A percentile compares a stretch with the other conserved stretches of the same genome.
Conservation (phyloP, 345 rosid genomes). For the Raphanus raphanistrum region DNA sequence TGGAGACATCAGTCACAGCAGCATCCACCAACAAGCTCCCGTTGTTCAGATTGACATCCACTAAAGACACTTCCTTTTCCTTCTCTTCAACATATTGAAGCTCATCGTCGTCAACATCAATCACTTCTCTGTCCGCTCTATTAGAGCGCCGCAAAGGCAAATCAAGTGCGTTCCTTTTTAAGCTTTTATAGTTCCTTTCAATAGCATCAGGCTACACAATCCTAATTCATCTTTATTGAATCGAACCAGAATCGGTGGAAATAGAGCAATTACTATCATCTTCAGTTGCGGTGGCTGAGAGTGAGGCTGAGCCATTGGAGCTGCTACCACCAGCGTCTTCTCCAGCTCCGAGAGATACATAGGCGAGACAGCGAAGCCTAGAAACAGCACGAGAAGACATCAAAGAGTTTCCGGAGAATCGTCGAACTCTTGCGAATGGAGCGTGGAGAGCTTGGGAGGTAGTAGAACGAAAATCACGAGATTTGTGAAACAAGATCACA, state of each 20-base stretch:
- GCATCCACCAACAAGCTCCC: too few relatives aligned
- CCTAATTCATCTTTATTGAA: not conserved
- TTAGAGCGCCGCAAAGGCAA: too few relatives aligned
- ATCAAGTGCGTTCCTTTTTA: too few relatives aligned
- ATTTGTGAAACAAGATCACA: too few relatives aligned
- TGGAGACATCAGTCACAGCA: too few relatives aligned
- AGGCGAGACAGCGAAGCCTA: conserved; percentile 50
- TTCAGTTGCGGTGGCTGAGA: conserved; percentile 41
- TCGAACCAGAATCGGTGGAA: not conserved
- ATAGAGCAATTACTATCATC: conserved; percentile 51
- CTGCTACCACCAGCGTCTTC: conserved; percentile 51
- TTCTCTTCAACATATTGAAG: too few relatives aligned
- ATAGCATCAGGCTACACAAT: not conserved
- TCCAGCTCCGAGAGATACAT: conserved; percentile 39
- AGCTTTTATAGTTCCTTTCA: not conserved
- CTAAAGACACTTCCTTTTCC: too few relatives aligned
- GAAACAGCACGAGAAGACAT: conserved; percentile 44
- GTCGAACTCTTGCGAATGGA: conserved; percentile 31
- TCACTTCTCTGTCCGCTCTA: too few relatives aligned
- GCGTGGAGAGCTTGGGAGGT: conserved; percentile 22
- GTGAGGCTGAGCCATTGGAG: conserved; percentile 39
- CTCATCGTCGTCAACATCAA: too few relatives aligned
- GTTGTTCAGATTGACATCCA: too few relatives aligned
- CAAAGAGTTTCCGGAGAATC: conserved; percentile 33
- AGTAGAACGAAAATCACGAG: not conserved